These are phyloP conservation scores for Fusarium poae DNA, from an alignment of 2,329 filamentous ascomycete species.

Conservation along the genomic window DNA sequence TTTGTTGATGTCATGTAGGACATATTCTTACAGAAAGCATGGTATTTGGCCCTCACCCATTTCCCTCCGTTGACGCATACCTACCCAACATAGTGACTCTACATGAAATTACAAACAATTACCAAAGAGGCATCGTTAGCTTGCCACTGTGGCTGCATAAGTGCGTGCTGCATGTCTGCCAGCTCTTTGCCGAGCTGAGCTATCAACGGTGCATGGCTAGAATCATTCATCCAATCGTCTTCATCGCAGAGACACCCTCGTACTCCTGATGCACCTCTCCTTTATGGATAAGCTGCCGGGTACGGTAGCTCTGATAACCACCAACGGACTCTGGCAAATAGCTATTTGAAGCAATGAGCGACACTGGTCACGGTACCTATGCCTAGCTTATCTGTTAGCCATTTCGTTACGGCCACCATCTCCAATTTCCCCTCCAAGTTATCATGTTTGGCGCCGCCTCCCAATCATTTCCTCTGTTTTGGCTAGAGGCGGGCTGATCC, in stretches of 20 bases:
- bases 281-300: slow-evolving; percentile 12
- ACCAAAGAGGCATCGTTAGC: not conserved
- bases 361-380: slow-evolving; percentile 40
- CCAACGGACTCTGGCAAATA: slow-evolving; percentile 21
- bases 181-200: slow-evolving; percentile 31
- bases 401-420: slow-evolving; percentile 30
- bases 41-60: not conserved
- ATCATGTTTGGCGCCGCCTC: slow-evolving; percentile 9
- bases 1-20: not conserved
- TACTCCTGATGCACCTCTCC: slow-evolving; percentile 1
- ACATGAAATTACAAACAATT: not conserved
- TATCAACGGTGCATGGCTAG: slow-evolving; percentile 14
- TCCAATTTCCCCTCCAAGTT: not conserved
- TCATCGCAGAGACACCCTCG: slow-evolving; percentile 27
- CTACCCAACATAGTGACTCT: not conserved
- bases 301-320: slow-evolving; percentile 19
- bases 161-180: slow-evolving; percentile 3
- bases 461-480: slow-evolving; percentile 32
- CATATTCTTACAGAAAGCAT: not conserved
- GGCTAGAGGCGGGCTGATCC: slow-evolving; percentile 34
- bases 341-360: slow-evolving; percentile 9
- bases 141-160: slow-evolving; percentile 33
- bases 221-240: slow-evolving; percentile 27
- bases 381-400: slow-evolving; percentile 33
- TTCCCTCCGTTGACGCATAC: not conserved